Base-by-base conservation (phyloP, 495 filamentous ascomycete genomes). In the Pseudevernia furfuracea region DNA sequence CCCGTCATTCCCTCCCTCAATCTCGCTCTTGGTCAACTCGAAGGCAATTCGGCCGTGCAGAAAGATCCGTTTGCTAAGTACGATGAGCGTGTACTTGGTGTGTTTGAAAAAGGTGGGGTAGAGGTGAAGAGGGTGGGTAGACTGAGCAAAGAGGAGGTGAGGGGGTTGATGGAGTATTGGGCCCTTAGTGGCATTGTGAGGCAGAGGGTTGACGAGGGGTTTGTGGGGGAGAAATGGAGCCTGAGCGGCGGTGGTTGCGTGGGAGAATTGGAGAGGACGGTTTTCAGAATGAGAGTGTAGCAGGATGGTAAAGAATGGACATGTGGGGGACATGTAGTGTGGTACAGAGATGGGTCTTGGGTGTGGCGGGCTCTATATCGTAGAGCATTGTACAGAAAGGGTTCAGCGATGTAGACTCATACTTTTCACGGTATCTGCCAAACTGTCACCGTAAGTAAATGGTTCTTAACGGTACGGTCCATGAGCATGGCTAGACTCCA, bases 91-190 rank as follows among this genome's bases (percentile, higher is more conserved):
- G 85, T 90, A 28, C 66, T 85, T 49, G 77, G 80, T 0, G 71
- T 76, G 11, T 74, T 87, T 70, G 72, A 76, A 60, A 65, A 63
- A 46, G 66, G 65, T 25, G 65, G 65, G 38, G 75, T 83, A n/a
- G 80, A 81, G 30, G 75, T 92, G 48, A 76, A 83, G 66, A 75
- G 77, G 17, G 69, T 96, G 32, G 76, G 76, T 36, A 87, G 89
- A 7, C 62, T 97, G 65, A 88, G 78, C 61, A 90, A 85, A 72
- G 75, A 78, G 30, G 92, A 97, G 77, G 86, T 92, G 44, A 83
- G 88, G 61, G 81, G 83, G 1, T 78, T 94, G 68, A 84, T 97
- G 84, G 94, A 97, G 79, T 97, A 97, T 76, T 97, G 91, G 77
- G 92, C 90, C 5, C 82, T 80, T 32, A 96, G 91, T 74, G 94